Base-by-base conservation (phyloP, 1,284 basidiomycete genomes). In the Clitocybe nebularis region DNA sequence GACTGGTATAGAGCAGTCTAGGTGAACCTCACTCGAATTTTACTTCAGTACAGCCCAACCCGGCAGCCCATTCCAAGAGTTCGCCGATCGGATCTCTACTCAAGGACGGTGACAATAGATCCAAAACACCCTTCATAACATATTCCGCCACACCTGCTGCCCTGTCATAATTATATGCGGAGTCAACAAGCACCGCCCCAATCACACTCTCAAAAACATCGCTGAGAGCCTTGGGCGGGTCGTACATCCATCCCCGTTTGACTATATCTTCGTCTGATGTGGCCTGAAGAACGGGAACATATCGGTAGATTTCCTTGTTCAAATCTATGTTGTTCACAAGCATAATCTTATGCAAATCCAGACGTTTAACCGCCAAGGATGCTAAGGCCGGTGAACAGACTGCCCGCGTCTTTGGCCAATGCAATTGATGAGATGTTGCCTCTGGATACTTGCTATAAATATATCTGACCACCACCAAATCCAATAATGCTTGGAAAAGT, bases 171-270 rank as follows among this genome's bases (percentile, higher is more conserved):
- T 89, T 65, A 54, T 84, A 91, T 9, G 74, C 77, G 6, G 78
- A 78, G 63, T 96, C 93, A 36, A 93, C 74, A 20, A 93, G 74
- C 16, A 95, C 72, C 0, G 89, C 90, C 1, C 89, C 93, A 13
- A 94, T 67, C 3, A 94, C 63, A 39, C 88, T 85, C 64, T 96
- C 93, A 42, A 93, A 71, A 3, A 84, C 74, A 55, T 89, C 86
- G 45, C 79, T 82, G 30, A 89, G 62, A 11, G 77, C 83, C 60
- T 92, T 93, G 0, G 90, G 89, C 9, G 89, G 88, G 51, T 89
- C 84, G 50, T 81, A 84, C 51, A 79, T 78, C 87, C 89, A 92
- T 9, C 83, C 81, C 30, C 75, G 68, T 16, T 72, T 56, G 30
- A 89, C 71, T 20, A 89, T 79, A 32, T 87, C 79, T 41, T 74